Evolutionary conservation across 306 rosid species (phyloP), one percentile per base, ranked within the genome.

Genomic region (Cicer bijugum): DNA sequence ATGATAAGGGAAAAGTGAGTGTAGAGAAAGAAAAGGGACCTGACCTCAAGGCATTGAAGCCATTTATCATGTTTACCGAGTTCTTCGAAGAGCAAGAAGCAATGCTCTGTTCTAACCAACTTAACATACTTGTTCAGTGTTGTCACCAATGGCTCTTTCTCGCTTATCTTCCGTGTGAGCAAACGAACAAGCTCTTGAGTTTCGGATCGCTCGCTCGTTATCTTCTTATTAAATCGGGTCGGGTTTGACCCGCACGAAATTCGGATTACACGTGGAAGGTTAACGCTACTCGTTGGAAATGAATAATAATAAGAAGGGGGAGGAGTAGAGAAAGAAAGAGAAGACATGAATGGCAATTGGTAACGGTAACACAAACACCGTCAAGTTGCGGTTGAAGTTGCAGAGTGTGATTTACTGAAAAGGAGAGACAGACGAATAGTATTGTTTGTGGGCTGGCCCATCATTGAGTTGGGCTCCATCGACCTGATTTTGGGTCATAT

Each of bases 31-130:
- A 46, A 9, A 45, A 33, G 74, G 7, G 42, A 93, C 97, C 97
- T 94, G 19, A 93, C 98, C 97, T 94, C 98, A 66, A 93, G 86
- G 91, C 94, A 93, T 70, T 89, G 94, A 44, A 88, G 90, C 97
- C 98, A 94, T 14, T 84, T 91, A 57, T 88, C 96, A 35, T 62
- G 10, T 77, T 75, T 91, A 42, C 92, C 97, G 37, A 94, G 86
- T 82, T 89, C 89, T 82, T 91, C 96, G 47, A 91, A 94, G 23
- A 91, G 91, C 45, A 91, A 79, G 80, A 94, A 94, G 33, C 98
- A 92, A 50, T 94, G 98, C 14, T 88, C 91, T 9, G 96, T 94
- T 47, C 97, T 82, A 17, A 94, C 78, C 60, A 83, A 15, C 80
- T 68, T 88, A 14, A 89, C 96, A 17, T 86, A 85, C 89, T 93